Percentiles rank a stretch among this genome's conserved stretches.
Conservation (phyloP, 345 rosid species). For the Lepidium africanum region DNA sequence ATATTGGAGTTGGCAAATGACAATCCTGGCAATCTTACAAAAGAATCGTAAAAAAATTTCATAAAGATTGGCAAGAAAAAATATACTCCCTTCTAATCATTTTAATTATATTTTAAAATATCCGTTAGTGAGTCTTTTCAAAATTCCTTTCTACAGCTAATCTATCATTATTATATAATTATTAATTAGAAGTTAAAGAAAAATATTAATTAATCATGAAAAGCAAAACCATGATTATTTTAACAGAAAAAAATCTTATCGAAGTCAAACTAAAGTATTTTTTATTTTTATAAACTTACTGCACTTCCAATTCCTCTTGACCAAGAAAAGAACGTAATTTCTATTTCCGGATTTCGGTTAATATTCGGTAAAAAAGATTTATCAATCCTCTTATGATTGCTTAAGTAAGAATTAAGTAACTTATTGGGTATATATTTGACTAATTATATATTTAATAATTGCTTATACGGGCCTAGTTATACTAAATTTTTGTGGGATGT, state of each 20-base stretch:
- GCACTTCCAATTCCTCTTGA: too few species aligned
- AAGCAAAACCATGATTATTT: background rate
- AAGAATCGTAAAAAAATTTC: too few species aligned
- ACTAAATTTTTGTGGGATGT: too few species aligned
- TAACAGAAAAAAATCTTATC: background rate
- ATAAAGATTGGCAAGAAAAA: background rate
- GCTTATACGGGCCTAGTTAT: too few species aligned
- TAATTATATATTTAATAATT: too few species aligned
- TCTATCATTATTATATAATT: background rate
- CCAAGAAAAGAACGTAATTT: too few species aligned
- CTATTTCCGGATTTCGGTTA: too few species aligned
- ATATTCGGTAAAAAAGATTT: too few species aligned
- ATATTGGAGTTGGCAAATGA: background rate
- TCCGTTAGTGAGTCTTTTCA: background rate
- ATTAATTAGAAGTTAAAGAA: too few species aligned
- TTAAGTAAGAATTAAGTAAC: background rate
- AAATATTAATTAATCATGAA: background rate
- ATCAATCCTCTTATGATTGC: too few species aligned
- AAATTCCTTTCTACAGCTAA: background rate
- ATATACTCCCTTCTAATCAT: background rate
- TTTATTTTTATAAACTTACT: background rate
- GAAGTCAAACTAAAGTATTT: slow-evolving; percentile 3
- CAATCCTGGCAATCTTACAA: background rate
- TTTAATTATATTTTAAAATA: background rate
- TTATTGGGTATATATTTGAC: background rate